A percentile compares a stretch with the other conserved stretches of the same genome.
phyloP scores from a whole-genome alignment of 805 yeast species.

The Cyberlindnera misumaiensis region DNA sequence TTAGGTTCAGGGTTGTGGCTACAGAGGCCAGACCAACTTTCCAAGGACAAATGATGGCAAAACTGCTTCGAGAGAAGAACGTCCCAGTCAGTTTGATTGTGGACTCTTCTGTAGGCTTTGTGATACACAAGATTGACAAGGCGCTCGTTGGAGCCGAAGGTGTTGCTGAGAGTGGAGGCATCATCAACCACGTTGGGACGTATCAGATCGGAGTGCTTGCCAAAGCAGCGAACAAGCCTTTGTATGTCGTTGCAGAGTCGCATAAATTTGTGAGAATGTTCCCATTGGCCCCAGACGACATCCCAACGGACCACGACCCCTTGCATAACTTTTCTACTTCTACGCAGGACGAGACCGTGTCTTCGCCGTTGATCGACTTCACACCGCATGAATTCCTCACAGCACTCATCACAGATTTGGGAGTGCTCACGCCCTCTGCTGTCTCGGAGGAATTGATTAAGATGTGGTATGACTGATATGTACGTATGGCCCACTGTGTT shows the following conservation, averaged over 20 bases:
- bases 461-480: slow-evolving; percentile 86
- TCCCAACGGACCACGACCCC: slow-evolving; percentile 53
- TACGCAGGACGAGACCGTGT: slow-evolving; percentile 29
- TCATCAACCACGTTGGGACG: slow-evolving; percentile 90
- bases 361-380: slow-evolving; percentile 69
- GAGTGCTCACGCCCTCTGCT: slow-evolving; percentile 95
- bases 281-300: slow-evolving; percentile 88
- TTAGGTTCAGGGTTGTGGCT: slow-evolving; percentile 83
- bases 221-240: slow-evolving; percentile 82
- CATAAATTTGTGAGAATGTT: slow-evolving; percentile 95
- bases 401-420: slow-evolving; percentile 92
- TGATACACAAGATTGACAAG: slow-evolving; percentile 86
- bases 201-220: slow-evolving; percentile 93
- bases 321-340: slow-evolving; percentile 34
- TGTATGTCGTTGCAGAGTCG: slow-evolving; percentile 89
- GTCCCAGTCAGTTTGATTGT: slow-evolving; percentile 86
- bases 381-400: slow-evolving; percentile 95
- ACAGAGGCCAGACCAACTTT: slow-evolving; percentile 89
- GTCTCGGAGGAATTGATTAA: slow-evolving; percentile 97
- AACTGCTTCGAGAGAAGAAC: slow-evolving; percentile 55
- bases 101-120: slow-evolving; percentile 91
- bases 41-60: slow-evolving; percentile 69
- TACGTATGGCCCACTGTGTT: too few species aligned
- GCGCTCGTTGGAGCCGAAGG: slow-evolving; percentile 98
- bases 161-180: slow-evolving; percentile 98